Conservation (phyloP, 345 rosid species). For the Gossypium raimondii region DNA sequence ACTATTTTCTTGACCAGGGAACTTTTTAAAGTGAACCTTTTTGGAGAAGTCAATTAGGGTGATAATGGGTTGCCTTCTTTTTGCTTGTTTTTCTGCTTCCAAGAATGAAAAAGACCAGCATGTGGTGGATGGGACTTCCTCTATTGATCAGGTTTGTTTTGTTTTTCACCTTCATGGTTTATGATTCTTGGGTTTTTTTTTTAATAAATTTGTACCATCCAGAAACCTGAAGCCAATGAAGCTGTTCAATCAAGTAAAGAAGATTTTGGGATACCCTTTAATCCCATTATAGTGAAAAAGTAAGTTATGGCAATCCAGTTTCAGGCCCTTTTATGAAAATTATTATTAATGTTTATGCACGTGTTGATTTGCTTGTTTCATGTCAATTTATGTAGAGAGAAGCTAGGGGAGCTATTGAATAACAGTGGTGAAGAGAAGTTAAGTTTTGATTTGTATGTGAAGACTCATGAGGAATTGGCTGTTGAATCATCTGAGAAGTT, state of each 20-base stretch:
- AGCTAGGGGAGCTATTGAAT: constrained; percentile 24
- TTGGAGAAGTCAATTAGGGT: constrained; percentile 20
- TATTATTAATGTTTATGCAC: neutral
- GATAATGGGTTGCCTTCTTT: constrained; percentile 52
- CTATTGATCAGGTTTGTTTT: constrained; percentile 28
- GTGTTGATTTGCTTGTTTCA: constrained; percentile 3
- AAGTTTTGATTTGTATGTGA: constrained; percentile 45
- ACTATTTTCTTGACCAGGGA: constrained; percentile 7
- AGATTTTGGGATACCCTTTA: constrained; percentile 21
- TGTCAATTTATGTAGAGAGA: constrained; percentile 16
- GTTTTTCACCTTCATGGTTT: neutral
- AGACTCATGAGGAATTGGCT: constrained; percentile 24
- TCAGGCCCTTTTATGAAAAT: neutral
- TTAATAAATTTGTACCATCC: constrained; percentile 11
- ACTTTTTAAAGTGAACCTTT: constrained; percentile 12
- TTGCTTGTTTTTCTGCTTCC: constrained; percentile 47
- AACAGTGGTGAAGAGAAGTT: constrained; percentile 34
- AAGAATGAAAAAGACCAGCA: constrained; percentile 35
- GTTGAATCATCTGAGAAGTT: constrained; percentile 15
- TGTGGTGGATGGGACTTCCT: constrained; percentile 28
- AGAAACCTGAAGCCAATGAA: constrained; percentile 33
- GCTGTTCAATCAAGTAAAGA: constrained; percentile 24
- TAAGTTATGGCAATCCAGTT: constrained; percentile 7
- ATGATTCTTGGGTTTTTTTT: neutral
- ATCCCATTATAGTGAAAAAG: constrained; percentile 12